Conservation (phyloP, 169 alveolate genomes). For the Plasmodium gaboni region DNA sequence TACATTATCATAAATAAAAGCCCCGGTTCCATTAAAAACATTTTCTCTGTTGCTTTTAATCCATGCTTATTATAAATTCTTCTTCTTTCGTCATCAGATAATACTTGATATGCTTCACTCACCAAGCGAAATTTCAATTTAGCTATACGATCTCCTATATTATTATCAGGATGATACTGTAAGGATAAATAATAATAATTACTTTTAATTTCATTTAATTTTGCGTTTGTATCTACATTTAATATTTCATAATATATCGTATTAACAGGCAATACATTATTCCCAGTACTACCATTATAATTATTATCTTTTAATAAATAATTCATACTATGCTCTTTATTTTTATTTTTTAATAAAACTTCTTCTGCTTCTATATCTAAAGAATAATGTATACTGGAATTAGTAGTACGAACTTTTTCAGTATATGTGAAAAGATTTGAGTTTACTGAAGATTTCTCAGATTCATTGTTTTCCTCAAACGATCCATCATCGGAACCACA, state of each 20-base stretch:
- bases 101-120: slow-evolving; percentile 85
- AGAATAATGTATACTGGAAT: slow-evolving; percentile 16
- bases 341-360: not conserved
- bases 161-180: slow-evolving; percentile 95
- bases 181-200: slow-evolving; percentile 94
- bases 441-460: no score
- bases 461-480: not conserved
- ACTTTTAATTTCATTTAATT: slow-evolving; percentile 90
- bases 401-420: not conserved
- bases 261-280: slow-evolving; percentile 44
- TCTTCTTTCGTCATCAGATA: slow-evolving; percentile 76
- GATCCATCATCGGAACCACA: not conserved
- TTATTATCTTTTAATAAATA: not conserved
- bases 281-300: not conserved
- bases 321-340: not conserved
- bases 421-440: no score
- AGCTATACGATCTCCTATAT: slow-evolving; percentile 82
- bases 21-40: slow-evolving; percentile 77
- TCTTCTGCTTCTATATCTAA: slow-evolving; percentile 29
- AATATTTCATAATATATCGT: slow-evolving; percentile 78
- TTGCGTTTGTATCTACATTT: slow-evolving; percentile 82
- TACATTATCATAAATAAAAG: slow-evolving; percentile 81
- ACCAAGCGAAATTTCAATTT: slow-evolving; percentile 81
- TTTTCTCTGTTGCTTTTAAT: slow-evolving; percentile 38
- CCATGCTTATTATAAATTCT: slow-evolving; percentile 79